Evolutionary conservation across 257 asterid species (phyloP).

Genomic region (Galeopsis tetrahit): DNA sequence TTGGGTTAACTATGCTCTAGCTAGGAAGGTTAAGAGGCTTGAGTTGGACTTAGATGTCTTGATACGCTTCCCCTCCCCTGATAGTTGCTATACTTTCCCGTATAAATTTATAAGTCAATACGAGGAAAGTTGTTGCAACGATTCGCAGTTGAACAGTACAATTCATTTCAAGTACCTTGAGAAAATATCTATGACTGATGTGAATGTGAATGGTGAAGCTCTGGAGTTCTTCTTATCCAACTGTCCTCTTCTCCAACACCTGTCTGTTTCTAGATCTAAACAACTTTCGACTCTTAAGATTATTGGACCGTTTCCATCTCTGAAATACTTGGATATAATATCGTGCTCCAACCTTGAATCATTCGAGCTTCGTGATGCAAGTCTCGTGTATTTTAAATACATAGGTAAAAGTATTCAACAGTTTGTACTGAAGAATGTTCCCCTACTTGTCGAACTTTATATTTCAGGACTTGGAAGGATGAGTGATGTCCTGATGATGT

Average conservation of each 20-base stretch:
- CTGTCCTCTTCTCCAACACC: conserved; percentile 23
- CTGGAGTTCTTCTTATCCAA: conserved; percentile 19
- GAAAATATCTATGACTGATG: background rate
- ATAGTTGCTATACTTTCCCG: background rate
- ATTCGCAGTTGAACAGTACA: too few species aligned
- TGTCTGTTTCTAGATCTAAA: background rate
- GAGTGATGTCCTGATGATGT: too few species aligned
- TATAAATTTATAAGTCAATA: background rate
- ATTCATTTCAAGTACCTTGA: background rate
- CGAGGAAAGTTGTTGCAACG: too few species aligned
- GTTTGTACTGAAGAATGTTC: background rate
- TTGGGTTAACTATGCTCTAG: conserved; percentile 8
- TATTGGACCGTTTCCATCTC: background rate
- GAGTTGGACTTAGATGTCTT: too few species aligned
- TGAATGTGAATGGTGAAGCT: conserved; percentile 14
- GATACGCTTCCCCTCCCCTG: background rate
- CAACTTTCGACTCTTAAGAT: background rate
- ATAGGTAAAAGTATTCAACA: background rate
- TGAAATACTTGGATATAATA: background rate
- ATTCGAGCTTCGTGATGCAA: conserved; percentile 8
- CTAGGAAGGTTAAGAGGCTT: too few species aligned
- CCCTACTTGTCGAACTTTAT: background rate
- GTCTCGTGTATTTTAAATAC: conserved; percentile 3
- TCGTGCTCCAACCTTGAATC: background rate
- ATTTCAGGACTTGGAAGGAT: background rate